Evolutionary conservation across 192 early-diverging fungal genomes (phyloP).

Genomic region (Gorgonomyces haynaldii): DNA sequence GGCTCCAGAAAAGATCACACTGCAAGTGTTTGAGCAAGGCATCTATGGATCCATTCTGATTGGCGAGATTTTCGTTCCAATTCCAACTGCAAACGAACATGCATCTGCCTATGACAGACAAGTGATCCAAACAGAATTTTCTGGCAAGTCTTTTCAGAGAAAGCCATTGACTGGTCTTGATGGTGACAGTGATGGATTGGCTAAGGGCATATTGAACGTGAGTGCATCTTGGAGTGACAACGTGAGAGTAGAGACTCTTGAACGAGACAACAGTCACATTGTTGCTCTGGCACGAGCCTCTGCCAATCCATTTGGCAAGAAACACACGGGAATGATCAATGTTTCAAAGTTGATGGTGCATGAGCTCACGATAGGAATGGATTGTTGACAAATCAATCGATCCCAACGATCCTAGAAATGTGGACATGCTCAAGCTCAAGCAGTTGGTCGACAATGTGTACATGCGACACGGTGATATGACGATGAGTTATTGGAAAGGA

Average conservation of each 20-base stretch:
- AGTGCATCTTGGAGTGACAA: constrained; percentile 31
- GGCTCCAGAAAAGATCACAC: constrained; percentile 24
- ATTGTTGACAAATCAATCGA: constrained; percentile 23
- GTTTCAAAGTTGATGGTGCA: constrained; percentile 20
- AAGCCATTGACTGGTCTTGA: background rate
- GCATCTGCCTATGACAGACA: constrained; percentile 11
- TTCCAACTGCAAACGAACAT: constrained; percentile 22
- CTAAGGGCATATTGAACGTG: constrained; percentile 17
- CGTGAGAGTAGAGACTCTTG: too few species aligned
- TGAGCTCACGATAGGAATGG: constrained; percentile 20
- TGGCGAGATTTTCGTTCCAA: constrained; percentile 25
- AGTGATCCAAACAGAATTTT: constrained; percentile 9
- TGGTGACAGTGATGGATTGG: background rate
- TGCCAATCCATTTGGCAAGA: too few species aligned
- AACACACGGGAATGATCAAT: constrained; percentile 20
- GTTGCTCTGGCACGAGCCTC: background rate
- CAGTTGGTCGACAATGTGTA: constrained; percentile 18
- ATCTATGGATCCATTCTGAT: constrained; percentile 13
- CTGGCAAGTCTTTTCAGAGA: constrained; percentile 14
- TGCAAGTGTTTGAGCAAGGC: constrained; percentile 31
- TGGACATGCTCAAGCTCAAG: constrained; percentile 21
- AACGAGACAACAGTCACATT: constrained; percentile 12
- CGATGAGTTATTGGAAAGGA: constrained; percentile 9
- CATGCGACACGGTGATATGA: constrained; percentile 2
- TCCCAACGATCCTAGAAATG: constrained; percentile 36